phyloP scores from a whole-genome alignment of 352 stramenopile genomes.

The Nothophytophthora sp. region DNA sequence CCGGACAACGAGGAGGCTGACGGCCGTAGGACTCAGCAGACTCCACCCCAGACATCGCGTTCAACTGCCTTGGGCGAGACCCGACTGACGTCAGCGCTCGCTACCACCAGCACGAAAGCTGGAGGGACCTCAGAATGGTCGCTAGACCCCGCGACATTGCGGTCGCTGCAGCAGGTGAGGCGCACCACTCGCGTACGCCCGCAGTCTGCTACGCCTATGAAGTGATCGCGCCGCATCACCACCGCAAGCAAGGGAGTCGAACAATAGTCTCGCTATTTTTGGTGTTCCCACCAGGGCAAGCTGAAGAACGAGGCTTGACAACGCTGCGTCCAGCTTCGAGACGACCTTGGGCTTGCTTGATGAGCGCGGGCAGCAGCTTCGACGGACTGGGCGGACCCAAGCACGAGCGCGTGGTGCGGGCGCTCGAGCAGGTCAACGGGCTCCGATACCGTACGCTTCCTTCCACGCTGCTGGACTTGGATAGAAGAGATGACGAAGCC shows the following conservation, averaged over 20 bases:
- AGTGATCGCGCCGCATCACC: slow-evolving; percentile 1
- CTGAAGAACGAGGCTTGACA: no score
- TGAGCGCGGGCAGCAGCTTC: slow-evolving; percentile 14
- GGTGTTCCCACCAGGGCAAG: no score
- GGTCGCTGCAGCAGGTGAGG: slow-evolving; percentile 53
- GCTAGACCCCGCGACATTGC: slow-evolving; percentile 37
- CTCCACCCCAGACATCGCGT: neutral
- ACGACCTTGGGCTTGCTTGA: neutral
- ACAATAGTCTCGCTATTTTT: slow-evolving; percentile 25
- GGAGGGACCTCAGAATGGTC: slow-evolving; percentile 16
- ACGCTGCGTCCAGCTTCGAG: no score
- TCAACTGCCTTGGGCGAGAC: slow-evolving; percentile 3
- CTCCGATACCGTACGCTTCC: slow-evolving; percentile 55
- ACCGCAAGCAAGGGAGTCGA: neutral
- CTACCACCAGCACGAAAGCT: slow-evolving; percentile 2
- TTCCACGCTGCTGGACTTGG: neutral
- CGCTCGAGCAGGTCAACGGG: slow-evolving; percentile 72
- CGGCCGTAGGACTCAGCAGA: slow-evolving; percentile 15
- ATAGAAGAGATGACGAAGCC: no score
- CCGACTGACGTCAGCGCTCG: slow-evolving; percentile 16
- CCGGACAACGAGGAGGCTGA: slow-evolving; percentile 1
- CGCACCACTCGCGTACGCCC: slow-evolving; percentile 37
- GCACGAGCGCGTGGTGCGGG: slow-evolving; percentile 61
- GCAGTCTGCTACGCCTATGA: slow-evolving; percentile 36
- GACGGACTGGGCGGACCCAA: slow-evolving; percentile 30